Evolutionary conservation across 2,329 filamentous ascomycete genomes (phyloP).

Genomic region (Exophiala dermatitidis): DNA sequence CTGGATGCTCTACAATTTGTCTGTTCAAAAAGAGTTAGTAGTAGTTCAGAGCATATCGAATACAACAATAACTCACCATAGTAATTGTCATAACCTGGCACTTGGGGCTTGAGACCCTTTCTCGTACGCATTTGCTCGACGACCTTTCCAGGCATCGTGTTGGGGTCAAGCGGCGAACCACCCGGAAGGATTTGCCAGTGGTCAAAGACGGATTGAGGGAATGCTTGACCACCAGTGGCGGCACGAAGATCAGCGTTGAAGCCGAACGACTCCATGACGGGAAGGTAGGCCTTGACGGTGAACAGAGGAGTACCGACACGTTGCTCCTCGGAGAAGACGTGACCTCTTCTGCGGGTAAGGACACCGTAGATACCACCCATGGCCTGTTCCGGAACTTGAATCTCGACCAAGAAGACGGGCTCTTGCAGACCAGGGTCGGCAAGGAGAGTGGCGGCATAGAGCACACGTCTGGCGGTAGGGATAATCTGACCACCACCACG

Average conservation of each 20-base stretch:
- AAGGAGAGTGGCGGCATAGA: constrained; percentile 87
- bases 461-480: constrained; percentile 91
- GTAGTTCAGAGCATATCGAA: constrained; percentile 11
- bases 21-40: constrained; percentile 48
- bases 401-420: constrained; percentile 98
- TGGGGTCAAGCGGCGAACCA: constrained; percentile 80
- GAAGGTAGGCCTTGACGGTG: constrained; percentile 97
- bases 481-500: constrained; percentile 99
- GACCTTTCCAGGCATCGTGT: constrained; percentile 73
- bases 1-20: constrained; percentile 73
- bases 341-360: constrained; percentile 93
- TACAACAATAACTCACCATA: constrained; percentile 54
- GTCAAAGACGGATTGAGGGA: constrained; percentile 98
- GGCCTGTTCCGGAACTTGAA: constrained; percentile 94
- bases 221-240: constrained; percentile 91
- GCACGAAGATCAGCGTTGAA: constrained; percentile 97
- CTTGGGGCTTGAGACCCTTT: constrained; percentile 97
- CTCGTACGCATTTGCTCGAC: constrained; percentile 92
- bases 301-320: constrained; percentile 97
- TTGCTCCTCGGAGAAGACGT: constrained; percentile 98
- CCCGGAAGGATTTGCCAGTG: constrained; percentile 96
- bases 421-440: constrained; percentile 87
- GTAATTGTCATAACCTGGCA: constrained; percentile 81
- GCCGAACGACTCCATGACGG: constrained; percentile 96
- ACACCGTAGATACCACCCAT: constrained; percentile 99